phyloP scores from a whole-genome alignment of 352 stramenopile genomes.

The Globisporangium iwayamae region DNA sequence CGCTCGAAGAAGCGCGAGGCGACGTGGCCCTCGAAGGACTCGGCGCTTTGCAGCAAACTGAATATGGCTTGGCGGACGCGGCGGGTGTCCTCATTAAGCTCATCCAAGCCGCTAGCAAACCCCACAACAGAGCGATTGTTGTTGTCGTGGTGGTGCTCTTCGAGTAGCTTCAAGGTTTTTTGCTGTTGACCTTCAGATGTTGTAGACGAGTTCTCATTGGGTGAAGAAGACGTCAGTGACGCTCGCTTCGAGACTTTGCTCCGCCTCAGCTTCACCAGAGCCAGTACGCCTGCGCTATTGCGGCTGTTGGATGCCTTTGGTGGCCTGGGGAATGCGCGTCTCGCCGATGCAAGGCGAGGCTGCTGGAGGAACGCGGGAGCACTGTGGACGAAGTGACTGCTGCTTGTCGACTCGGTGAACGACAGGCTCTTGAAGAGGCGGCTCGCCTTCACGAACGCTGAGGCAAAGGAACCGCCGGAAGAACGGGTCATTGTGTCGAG shows the following conservation, averaged over 20 bases:
- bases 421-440: neutral
- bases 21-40: neutral
- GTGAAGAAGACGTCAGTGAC: neutral
- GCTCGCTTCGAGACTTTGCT: neutral
- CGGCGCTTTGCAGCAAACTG: neutral
- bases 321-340: neutral
- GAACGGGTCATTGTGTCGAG: too few species aligned
- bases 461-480: neutral
- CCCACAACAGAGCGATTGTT: neutral
- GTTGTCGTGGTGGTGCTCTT: neutral
- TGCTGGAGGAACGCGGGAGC: neutral
- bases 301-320: neutral
- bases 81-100: neutral
- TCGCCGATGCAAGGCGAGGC: neutral
- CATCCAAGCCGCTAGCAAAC: neutral
- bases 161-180: neutral
- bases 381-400: neutral
- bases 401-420: neutral
- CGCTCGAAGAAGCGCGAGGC: slow-evolving; percentile 2
- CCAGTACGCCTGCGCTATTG: neutral
- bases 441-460: neutral
- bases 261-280: neutral
- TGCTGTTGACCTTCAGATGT: neutral
- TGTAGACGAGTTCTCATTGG: neutral
- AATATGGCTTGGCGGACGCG: neutral